Conservation (phyloP, 2,329 filamentous ascomycete genomes). For the Botrytis deweyae region DNA sequence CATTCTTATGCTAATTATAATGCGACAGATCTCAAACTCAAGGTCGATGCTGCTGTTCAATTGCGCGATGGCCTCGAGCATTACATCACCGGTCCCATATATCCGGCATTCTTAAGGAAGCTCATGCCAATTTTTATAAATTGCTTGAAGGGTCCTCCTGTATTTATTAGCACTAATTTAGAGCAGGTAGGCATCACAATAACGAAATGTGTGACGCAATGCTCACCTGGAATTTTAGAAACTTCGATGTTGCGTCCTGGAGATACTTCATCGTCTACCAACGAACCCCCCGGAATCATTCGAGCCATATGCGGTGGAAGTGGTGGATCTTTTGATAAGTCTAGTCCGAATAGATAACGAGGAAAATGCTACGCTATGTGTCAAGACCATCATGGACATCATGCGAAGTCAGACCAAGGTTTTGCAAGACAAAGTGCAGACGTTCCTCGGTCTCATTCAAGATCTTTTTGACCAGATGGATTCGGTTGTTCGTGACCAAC, state of each 20-base stretch:
- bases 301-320: conserved; percentile 83
- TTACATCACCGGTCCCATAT: conserved; percentile 75
- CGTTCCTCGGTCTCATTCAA: conserved; percentile 87
- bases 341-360: conserved; percentile 92
- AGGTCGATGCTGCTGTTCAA: conserved; percentile 78
- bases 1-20: conserved; percentile 24
- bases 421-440: conserved; percentile 77
- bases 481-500: conserved; percentile 88
- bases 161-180: conserved; percentile 84
- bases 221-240: conserved; percentile 52
- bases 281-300: conserved; percentile 75
- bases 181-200: conserved; percentile 69
- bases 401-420: conserved; percentile 89
- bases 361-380: conserved; percentile 96
- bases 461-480: conserved; percentile 97
- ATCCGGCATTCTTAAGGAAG: conserved; percentile 78
- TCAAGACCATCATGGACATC: conserved; percentile 97
- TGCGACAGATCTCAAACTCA: conserved; percentile 70
- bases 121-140: conserved; percentile 87
- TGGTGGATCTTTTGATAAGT: conserved; percentile 86
- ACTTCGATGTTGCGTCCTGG: conserved; percentile 88
- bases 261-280: conserved; percentile 85
- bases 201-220: conserved; percentile 1
- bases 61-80: conserved; percentile 90
- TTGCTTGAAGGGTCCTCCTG: conserved; percentile 79